Percentiles rank a stretch among this genome's conserved stretches.
phyloP scores from a whole-genome alignment of 2,329 filamentous ascomycete species.

The Aureobasidium mangrovei region DNA sequence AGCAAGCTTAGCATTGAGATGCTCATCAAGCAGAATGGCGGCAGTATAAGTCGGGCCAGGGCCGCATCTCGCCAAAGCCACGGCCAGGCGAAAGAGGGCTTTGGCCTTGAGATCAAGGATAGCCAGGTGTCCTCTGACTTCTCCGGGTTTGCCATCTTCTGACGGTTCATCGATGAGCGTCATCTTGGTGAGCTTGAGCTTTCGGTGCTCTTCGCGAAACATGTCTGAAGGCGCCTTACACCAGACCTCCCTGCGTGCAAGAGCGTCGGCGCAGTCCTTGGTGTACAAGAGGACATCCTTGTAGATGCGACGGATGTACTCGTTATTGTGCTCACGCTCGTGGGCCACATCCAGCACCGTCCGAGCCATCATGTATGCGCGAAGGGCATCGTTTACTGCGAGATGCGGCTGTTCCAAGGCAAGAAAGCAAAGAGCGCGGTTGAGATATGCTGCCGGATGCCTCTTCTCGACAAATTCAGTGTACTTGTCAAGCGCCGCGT shows the following conservation, averaged over 20 bases:
- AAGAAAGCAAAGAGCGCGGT: slow-evolving; percentile 22
- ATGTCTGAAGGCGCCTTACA: background rate
- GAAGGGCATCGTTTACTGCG: slow-evolving; percentile 21
- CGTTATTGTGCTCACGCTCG: background rate
- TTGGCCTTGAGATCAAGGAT: slow-evolving; percentile 15
- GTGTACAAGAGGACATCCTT: background rate
- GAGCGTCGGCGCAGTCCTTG: background rate
- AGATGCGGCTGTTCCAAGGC: slow-evolving; percentile 18
- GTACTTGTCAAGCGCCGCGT: background rate
- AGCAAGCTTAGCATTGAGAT: background rate
- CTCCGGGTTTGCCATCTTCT: background rate
- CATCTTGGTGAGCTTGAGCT: slow-evolving; percentile 1
- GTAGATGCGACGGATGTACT: background rate
- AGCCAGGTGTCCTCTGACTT: background rate
- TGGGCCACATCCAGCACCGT: background rate
- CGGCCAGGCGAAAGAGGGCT: slow-evolving; percentile 19
- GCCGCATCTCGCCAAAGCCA: slow-evolving; percentile 22
- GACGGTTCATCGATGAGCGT: background rate
- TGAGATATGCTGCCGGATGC: slow-evolving; percentile 21
- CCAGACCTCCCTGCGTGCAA: background rate
- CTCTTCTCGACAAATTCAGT: background rate
- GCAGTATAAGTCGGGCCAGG: slow-evolving; percentile 19
- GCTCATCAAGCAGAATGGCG: slow-evolving; percentile 12
- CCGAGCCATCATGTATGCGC: slow-evolving; percentile 17
- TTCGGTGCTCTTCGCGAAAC: background rate